These are phyloP conservation scores for Leptographium procerum DNA, from an alignment of 2,329 filamentous ascomycete genomes.

Conservation along the genomic window DNA sequence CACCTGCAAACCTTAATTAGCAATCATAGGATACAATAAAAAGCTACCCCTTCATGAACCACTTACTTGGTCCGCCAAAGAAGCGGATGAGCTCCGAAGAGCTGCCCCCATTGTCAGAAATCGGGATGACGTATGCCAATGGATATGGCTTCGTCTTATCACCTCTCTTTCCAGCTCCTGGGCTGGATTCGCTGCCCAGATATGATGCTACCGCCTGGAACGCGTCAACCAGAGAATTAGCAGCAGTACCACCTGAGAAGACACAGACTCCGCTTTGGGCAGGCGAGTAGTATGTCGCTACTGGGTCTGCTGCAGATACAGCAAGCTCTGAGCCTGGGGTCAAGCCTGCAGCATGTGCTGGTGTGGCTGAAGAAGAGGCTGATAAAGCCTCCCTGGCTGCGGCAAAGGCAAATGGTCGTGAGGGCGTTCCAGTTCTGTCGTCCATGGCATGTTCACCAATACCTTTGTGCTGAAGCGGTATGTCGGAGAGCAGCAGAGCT, in stretches of 20 bases:
- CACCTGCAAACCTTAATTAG: slow-evolving; percentile 10
- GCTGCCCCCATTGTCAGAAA: slow-evolving; percentile 90
- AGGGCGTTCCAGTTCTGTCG: slow-evolving; percentile 9
- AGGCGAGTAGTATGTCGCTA: no score
- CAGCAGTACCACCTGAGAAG: slow-evolving; percentile 88
- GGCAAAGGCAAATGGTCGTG: not conserved
- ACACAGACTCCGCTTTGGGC: slow-evolving; percentile 55
- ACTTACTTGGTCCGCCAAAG: slow-evolving; percentile 77
- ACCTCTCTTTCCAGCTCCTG: not conserved
- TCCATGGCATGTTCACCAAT: not conserved
- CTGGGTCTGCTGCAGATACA: not conserved
- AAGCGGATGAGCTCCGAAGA: slow-evolving; percentile 90
- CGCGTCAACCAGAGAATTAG: slow-evolving; percentile 86
- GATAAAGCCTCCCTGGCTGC: not conserved
- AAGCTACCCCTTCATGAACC: not conserved
- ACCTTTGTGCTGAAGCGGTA: not conserved
- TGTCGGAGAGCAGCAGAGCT: not conserved
- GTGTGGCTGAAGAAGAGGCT: not conserved
- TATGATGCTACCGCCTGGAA: slow-evolving; percentile 49
- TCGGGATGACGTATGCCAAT: slow-evolving; percentile 81
- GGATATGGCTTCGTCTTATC: slow-evolving; percentile 33
- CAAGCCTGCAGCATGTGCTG: not conserved
- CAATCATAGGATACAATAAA: not conserved
- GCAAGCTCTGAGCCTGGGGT: not conserved
- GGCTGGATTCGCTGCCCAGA: slow-evolving; percentile 15